Base-by-base conservation (phyloP, 352 stramenopile species). In the Pythium periplocum region DNA sequence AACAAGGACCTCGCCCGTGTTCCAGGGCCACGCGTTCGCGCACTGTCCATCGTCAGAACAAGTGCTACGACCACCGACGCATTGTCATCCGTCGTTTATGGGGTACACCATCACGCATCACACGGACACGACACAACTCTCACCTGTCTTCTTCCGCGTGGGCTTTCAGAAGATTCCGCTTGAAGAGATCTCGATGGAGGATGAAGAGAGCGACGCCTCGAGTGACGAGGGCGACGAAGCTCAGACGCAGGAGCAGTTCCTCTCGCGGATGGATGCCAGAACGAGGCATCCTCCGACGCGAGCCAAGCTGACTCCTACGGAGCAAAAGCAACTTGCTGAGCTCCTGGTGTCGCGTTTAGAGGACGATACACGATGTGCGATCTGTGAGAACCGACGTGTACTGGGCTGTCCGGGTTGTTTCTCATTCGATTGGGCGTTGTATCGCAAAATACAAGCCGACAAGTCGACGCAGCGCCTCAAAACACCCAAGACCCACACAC, bases 331-430 rank as follows among this genome's bases (percentile, higher is more conserved):
- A 2, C 39, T 87, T 26, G 57, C 70, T 51, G 64, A 59, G 38
- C 53, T 66, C 1, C 67, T 84, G 48, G 55, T 49, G 6, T 52
- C 55, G 6, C 68, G 73, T 26, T 72, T 73, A 37, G 51, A 43
- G 11, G 43, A 44, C 43, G 2, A 36, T 51, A 37, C 53, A 42
- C 32, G 42, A 2, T 75, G 78, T 30, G 55, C 77, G 17, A 40
- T 84, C 36, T 75, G 75, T 53, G n/a, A 38, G 36, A 6, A 71
- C 68, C 43, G 43, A 31, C 43, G 43, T 31, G 43, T 30, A 11
- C 38, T 62, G 47, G 79, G 83, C 4, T 93, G 79, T 53, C 74
- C 79, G 3, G 79, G 83, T 1, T 90, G 79, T 45, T 90, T 89
- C 62, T 50, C 62, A 7, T 87, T 89, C 55, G 76, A 69, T 0